Conservation (phyloP, 345 rosid genomes). For the Eucalyptus pumila region DNA sequence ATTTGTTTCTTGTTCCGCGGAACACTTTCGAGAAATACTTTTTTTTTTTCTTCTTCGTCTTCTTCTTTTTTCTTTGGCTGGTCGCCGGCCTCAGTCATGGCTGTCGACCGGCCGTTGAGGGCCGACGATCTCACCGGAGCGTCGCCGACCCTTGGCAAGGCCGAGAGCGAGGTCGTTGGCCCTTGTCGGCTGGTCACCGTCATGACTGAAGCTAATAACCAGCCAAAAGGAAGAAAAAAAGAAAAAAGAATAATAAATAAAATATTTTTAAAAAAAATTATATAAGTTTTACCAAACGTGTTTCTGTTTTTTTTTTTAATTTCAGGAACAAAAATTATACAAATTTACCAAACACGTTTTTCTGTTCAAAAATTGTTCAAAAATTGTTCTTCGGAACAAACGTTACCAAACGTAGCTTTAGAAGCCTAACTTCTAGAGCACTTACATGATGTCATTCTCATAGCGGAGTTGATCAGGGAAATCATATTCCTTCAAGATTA, state of each 20-base stretch:
- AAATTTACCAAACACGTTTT: fast-evolving
- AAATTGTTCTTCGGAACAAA: fast-evolving
- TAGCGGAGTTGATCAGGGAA: background rate
- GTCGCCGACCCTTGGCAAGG: fast-evolving
- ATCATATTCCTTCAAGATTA: no score
- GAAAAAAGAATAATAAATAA: no score
- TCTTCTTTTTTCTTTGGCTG: fast-evolving
- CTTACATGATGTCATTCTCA: background rate
- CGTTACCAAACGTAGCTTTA: background rate
- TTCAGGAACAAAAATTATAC: fast-evolving
- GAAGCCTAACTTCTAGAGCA: background rate
- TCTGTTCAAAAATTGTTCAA: fast-evolving
- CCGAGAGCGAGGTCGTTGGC: no score
- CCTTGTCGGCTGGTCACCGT: fast-evolving
- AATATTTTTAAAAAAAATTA: no score
- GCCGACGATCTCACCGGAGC: fast-evolving
- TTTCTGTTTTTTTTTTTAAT: fast-evolving
- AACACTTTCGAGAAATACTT: no score
- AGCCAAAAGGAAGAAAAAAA: no score
- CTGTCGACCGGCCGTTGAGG: fast-evolving
- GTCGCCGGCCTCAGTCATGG: no score
- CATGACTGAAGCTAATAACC: fast-evolving
- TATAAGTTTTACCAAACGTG: no score
- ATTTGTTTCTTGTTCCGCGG: no score
- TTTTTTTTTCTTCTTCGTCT: no score